Percentiles rank a stretch among this genome's conserved stretches.
Conservation (phyloP, 306 rosid genomes). For the Morella rubra region DNA sequence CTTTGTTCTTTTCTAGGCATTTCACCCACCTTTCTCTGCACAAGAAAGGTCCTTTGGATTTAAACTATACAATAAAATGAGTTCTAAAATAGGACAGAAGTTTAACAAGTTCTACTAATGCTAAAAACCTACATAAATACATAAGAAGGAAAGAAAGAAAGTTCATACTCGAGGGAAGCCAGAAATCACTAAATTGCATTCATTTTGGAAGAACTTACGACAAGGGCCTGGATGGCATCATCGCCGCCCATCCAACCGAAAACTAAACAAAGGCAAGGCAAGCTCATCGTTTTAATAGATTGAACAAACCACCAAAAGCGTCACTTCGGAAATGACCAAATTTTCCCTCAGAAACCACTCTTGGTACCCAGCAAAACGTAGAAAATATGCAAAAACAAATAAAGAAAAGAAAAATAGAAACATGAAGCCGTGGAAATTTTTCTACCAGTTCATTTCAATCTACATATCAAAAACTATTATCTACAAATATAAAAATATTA, state of each 20-base stretch:
- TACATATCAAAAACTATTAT: constrained; percentile 24
- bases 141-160: too few species aligned
- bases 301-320: neutral
- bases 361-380: neutral
- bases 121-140: too few species aligned
- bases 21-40: too few species aligned
- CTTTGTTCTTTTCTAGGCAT: too few species aligned
- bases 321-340: neutral
- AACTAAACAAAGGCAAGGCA: too few species aligned
- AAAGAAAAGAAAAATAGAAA: neutral
- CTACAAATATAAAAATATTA: constrained; percentile 18
- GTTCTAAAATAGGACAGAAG: neutral
- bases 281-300: neutral
- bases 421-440: neutral
- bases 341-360: neutral
- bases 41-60: neutral
- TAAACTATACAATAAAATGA: neutral
- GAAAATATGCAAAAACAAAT: neutral
- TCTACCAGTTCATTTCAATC: constrained; percentile 23
- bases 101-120: neutral
- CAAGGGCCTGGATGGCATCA: too few species aligned
- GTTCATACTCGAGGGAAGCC: too few species aligned
- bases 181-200: too few species aligned
- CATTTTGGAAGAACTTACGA: too few species aligned
- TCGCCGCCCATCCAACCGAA: too few species aligned